A percentile compares a stretch with the other conserved stretches of the same genome.
Evolutionary conservation across 495 filamentous ascomycete species (phyloP).

Genomic region (Wilcoxina mikolae): DNA sequence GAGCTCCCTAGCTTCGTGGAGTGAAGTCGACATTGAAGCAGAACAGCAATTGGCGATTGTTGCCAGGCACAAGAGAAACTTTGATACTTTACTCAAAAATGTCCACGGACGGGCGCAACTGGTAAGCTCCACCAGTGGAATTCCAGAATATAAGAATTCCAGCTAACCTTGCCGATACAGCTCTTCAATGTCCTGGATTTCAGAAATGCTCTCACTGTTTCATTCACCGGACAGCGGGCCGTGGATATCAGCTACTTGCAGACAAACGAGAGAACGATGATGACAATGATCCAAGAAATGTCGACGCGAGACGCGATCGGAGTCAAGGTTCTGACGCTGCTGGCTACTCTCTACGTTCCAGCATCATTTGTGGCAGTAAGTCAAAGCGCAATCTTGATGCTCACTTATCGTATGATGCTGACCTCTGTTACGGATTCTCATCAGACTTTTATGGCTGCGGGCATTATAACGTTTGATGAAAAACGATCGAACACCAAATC

Average conservation of each 20-base stretch:
- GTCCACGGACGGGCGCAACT: constrained; percentile 14
- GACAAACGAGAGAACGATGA: constrained; percentile 5
- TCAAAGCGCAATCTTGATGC: constrained; percentile 12
- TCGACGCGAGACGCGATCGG: constrained; percentile 16
- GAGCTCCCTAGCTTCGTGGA: not conserved
- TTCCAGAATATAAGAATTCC: too few species aligned
- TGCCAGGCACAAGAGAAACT: constrained; percentile 15
- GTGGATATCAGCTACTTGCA: not conserved
- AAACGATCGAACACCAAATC: constrained; percentile 10
- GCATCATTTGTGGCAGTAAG: constrained; percentile 24
- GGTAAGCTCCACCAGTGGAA: too few species aligned
- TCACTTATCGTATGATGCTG: too few species aligned
- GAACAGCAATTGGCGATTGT: constrained; percentile 12
- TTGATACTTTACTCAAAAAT: constrained; percentile 14
- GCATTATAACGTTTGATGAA: constrained; percentile 19
- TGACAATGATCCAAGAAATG: constrained; percentile 14
- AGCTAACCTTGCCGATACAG: too few species aligned
- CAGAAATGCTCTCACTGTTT: not conserved
- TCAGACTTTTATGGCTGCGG: constrained; percentile 20
- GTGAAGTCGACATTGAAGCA: constrained; percentile 12
- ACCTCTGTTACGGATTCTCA: too few species aligned
- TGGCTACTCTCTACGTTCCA: constrained; percentile 19
- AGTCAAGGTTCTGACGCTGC: constrained; percentile 18
- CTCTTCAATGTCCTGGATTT: constrained; percentile 22
- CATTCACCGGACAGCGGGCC: not conserved